These are phyloP conservation scores for Starmera quercuum DNA, from an alignment of 805 yeast genomes.

Conservation along the genomic window DNA sequence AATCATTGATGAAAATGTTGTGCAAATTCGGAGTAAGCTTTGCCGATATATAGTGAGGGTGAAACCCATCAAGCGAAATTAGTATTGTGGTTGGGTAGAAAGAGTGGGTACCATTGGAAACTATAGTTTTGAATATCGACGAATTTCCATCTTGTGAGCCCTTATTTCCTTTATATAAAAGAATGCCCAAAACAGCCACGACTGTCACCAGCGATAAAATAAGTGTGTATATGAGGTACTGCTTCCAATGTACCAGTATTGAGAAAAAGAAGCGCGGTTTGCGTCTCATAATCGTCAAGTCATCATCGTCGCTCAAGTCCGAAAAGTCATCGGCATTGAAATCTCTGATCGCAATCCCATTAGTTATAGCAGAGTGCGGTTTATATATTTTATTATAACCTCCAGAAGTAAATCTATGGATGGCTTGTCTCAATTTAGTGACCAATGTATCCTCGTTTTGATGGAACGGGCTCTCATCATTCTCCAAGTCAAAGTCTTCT, in stretches of 20 bases:
- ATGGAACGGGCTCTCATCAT: slow-evolving; percentile 5
- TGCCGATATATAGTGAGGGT: slow-evolving; percentile 74
- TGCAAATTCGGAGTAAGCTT: slow-evolving; percentile 67
- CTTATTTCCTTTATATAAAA: slow-evolving; percentile 7
- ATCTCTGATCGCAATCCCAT: slow-evolving; percentile 17
- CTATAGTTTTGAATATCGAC: slow-evolving; percentile 1
- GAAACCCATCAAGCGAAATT: slow-evolving; percentile 82
- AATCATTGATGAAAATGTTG: slow-evolving; percentile 40
- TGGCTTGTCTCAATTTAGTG: slow-evolving; percentile 5
- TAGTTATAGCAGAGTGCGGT: slow-evolving; percentile 3
- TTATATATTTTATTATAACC: slow-evolving; percentile 12
- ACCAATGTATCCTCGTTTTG: slow-evolving; percentile 4
- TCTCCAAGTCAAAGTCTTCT: slow-evolving; percentile 18
- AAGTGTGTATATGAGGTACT: slow-evolving; percentile 3
- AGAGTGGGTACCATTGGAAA: slow-evolving; percentile 17
- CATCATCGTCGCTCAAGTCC: slow-evolving; percentile 21
- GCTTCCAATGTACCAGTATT: slow-evolving; percentile 2
- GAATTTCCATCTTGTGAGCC: background rate
- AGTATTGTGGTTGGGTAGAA: slow-evolving; percentile 68
- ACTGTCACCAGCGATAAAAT: slow-evolving; percentile 6
- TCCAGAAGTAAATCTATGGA: slow-evolving; percentile 3
- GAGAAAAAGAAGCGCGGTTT: slow-evolving; percentile 1
- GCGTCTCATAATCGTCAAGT: slow-evolving; percentile 15
- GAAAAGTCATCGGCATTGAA: slow-evolving; percentile 16
- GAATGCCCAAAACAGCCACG: slow-evolving; percentile 11